These are phyloP conservation scores for Mucor sp. DNA, from an alignment of 371 early-diverging fungal genomes.

Conservation along the genomic window DNA sequence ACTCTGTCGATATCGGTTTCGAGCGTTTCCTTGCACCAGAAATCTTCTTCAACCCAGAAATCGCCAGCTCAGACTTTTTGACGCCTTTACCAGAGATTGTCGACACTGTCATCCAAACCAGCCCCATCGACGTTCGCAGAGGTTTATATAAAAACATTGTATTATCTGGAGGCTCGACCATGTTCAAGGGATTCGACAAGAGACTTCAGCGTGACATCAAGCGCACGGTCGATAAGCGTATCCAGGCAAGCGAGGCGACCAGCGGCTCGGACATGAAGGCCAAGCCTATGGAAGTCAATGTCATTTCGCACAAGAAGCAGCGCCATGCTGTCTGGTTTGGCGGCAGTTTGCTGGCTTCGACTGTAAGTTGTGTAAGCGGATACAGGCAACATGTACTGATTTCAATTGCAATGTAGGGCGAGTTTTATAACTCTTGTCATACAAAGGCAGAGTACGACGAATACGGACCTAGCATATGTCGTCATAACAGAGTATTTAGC, in stretches of 20 bases:
- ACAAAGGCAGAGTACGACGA: conserved; percentile 99
- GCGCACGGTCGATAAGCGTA: conserved; percentile 83
- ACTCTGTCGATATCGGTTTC: conserved; percentile 94
- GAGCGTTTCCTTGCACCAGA: conserved; percentile 98
- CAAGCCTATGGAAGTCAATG: conserved; percentile 91
- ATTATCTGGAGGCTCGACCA: conserved; percentile 96
- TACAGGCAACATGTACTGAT: not conserved
- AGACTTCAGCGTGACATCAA: conserved; percentile 95
- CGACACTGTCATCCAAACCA: conserved; percentile 93
- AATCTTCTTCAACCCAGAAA: conserved; percentile 98
- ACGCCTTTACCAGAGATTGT: conserved; percentile 96
- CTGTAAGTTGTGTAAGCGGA: conserved; percentile 55
- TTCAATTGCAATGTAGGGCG: conserved; percentile 53
- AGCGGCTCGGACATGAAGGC: conserved; percentile 70
- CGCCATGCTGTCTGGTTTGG: conserved; percentile 99
- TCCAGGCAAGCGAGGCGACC: conserved; percentile 70
- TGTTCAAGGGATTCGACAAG: conserved; percentile 96
- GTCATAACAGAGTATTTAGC: conserved; percentile 94
- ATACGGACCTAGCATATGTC: conserved; percentile 93
- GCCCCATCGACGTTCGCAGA: conserved; percentile 96
- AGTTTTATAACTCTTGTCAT: conserved; percentile 93
- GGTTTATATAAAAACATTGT: conserved; percentile 99
- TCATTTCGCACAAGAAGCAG: conserved; percentile 97
- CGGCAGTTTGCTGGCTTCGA: conserved; percentile 90
- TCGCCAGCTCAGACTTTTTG: conserved; percentile 94